Evolutionary conservation across 2,329 filamentous ascomycete species (phyloP).

Genomic region (Alternaria dauci): DNA sequence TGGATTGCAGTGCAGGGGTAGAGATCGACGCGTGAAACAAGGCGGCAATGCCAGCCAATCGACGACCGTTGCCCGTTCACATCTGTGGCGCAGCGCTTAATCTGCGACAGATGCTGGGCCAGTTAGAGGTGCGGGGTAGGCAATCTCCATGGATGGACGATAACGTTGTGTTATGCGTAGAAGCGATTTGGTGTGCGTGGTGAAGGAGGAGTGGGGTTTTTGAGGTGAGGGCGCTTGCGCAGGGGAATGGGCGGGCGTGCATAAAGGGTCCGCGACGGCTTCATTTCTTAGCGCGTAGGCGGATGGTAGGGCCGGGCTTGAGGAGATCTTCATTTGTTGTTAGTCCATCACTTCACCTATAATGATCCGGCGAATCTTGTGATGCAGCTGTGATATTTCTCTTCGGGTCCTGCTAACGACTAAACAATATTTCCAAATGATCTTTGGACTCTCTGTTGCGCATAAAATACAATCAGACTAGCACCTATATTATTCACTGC

Average conservation of each 20-base stretch:
- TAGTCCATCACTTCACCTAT: not conserved
- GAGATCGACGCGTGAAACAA: conserved; percentile 27
- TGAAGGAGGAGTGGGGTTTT: not conserved
- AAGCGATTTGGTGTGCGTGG: not conserved
- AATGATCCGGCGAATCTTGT: not conserved
- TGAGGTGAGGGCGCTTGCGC: conserved; percentile 8
- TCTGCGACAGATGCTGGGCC: conserved; percentile 33
- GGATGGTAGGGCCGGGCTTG: not conserved
- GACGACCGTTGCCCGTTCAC: conserved; percentile 28
- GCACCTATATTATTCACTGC: too few species aligned
- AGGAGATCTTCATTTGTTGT: not conserved
- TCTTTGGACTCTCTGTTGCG: too few species aligned
- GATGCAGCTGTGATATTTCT: too few species aligned
- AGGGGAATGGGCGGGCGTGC: not conserved
- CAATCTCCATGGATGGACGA: not conserved
- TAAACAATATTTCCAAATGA: too few species aligned
- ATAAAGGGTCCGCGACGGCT: not conserved
- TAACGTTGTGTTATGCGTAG: not conserved
- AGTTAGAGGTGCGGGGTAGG: conserved; percentile 16
- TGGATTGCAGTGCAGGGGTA: conserved; percentile 16
- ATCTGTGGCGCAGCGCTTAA: conserved; percentile 44
- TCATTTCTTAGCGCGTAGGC: not conserved
- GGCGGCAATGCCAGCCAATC: conserved; percentile 29
- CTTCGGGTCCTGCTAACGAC: not conserved
- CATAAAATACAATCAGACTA: too few species aligned